These are phyloP conservation scores for Symbiodinium pilosum DNA, from an alignment of 73 alveolate species.

Conservation along the genomic window DNA sequence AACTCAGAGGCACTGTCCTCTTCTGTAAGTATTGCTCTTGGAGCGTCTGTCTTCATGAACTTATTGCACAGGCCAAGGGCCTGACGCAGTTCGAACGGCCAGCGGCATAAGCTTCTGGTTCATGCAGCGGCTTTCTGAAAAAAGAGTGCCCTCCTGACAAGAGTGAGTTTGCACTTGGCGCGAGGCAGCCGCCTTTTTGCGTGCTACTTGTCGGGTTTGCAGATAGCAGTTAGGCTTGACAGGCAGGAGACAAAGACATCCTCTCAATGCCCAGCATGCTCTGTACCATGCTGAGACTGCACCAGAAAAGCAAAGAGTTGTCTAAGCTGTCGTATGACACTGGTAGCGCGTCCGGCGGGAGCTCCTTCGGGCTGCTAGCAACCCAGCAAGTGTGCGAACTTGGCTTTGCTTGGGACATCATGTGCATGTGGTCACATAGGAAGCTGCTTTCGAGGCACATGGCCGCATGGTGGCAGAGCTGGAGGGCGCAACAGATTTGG, in stretches of 20 bases:
- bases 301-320: no score
- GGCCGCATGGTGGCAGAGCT: conserved; percentile 45
- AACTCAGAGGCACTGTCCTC: no score
- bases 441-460: not conserved
- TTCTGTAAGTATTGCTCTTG: not conserved
- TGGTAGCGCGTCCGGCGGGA: not conserved
- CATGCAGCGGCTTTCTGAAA: no score
- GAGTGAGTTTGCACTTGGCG: no score
- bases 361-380: not conserved
- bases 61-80: conserved; percentile 38
- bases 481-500: conserved; percentile 66
- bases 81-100: conserved; percentile 68
- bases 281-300: no score
- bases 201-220: no score
- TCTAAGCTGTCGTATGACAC: not conserved
- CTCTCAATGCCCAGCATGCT: no score
- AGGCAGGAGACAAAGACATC: no score
- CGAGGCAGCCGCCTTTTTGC: no score
- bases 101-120: not conserved
- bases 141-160: no score
- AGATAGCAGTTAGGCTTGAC: no score
- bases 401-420: not conserved
- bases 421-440: not conserved
- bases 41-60: no score
- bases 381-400: not conserved